These are phyloP conservation scores for Pleurotus pulmonarius DNA, from an alignment of 768 basidiomycete species.

Conservation along the genomic window DNA sequence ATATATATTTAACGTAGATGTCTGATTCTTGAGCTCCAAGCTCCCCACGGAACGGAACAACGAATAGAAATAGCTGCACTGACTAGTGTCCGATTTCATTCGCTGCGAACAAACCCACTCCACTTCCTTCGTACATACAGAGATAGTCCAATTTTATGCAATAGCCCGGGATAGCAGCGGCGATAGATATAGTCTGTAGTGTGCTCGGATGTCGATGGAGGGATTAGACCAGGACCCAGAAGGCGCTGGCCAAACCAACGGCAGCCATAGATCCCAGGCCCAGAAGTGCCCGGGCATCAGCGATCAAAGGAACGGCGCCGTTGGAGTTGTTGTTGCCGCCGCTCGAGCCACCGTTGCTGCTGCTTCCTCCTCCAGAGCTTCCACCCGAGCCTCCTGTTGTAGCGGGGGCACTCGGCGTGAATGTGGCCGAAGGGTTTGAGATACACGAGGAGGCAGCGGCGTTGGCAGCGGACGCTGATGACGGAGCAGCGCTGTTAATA, in stretches of 20 bases:
- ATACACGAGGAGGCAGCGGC: slow-evolving; percentile 66
- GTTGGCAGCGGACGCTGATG: slow-evolving; percentile 43
- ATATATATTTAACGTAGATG: too few relatives aligned
- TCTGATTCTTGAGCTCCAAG: too few relatives aligned
- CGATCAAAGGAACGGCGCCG: slow-evolving; percentile 18
- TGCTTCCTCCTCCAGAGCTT: slow-evolving; percentile 15
- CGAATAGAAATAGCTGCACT: too few relatives aligned
- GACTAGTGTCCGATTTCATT: too few relatives aligned
- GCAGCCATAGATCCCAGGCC: slow-evolving; percentile 32
- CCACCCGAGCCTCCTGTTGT: slow-evolving; percentile 9
- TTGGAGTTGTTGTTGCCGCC: slow-evolving; percentile 17
- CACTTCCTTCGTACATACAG: too few relatives aligned
- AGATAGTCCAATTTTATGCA: too few relatives aligned
- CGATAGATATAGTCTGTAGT: too few relatives aligned
- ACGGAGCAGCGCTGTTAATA: slow-evolving; percentile 53
- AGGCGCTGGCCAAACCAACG: slow-evolving; percentile 35
- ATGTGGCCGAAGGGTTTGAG: slow-evolving; percentile 57
- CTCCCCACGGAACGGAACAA: too few relatives aligned
- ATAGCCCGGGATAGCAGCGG: too few relatives aligned
- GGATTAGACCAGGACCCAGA: slow-evolving; percentile 37
- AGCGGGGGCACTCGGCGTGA: slow-evolving; percentile 51
- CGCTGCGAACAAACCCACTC: too few relatives aligned
- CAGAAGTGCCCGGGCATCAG: slow-evolving; percentile 28
- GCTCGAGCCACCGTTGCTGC: slow-evolving; percentile 18
- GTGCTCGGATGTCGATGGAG: too few relatives aligned